Evolutionary conservation across 228 moss, liverwort and hornwort species (phyloP).

Genomic region (Sphagnum magellanicum): DNA sequence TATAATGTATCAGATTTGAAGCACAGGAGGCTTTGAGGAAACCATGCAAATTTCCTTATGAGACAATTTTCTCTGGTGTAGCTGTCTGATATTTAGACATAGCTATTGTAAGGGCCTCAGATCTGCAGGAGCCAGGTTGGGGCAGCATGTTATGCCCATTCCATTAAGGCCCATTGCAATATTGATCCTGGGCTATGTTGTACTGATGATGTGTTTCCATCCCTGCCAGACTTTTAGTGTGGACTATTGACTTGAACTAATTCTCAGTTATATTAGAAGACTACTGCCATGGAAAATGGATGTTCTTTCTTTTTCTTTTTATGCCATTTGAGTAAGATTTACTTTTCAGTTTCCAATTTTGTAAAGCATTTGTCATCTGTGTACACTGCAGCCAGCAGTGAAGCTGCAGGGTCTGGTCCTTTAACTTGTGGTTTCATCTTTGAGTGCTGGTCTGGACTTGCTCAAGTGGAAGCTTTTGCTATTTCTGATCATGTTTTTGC

Average conservation of each 20-base stretch:
- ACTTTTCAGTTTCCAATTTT: background rate
- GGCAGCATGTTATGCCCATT: constrained; percentile 78
- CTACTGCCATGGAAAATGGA: too few relatives aligned
- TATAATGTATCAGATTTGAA: background rate
- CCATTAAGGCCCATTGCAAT: constrained; percentile 82
- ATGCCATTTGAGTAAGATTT: background rate
- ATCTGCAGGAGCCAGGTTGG: constrained; percentile 46
- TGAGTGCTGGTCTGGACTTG: constrained; percentile 82
- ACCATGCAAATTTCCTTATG: background rate
- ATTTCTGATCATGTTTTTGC: background rate
- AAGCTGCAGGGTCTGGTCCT: constrained; percentile 79
- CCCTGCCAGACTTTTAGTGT: background rate
- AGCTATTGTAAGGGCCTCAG: background rate
- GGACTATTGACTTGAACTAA: too few relatives aligned
- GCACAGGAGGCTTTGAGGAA: background rate
- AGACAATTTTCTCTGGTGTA: background rate
- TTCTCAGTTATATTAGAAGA: too few relatives aligned
- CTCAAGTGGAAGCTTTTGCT: constrained; percentile 46
- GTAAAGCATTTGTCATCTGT: background rate
- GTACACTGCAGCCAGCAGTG: constrained; percentile 51
- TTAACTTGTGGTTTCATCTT: constrained; percentile 85
- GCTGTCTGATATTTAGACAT: background rate
- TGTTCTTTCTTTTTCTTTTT: background rate
- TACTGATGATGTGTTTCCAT: constrained; percentile 59
- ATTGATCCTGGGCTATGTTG: constrained; percentile 80